A percentile compares a stretch with the other conserved stretches of the same genome.
These are phyloP conservation scores for Aaosphaeria pasadenensis DNA, from an alignment of 2,329 filamentous ascomycete genomes.

Conservation along the genomic window DNA sequence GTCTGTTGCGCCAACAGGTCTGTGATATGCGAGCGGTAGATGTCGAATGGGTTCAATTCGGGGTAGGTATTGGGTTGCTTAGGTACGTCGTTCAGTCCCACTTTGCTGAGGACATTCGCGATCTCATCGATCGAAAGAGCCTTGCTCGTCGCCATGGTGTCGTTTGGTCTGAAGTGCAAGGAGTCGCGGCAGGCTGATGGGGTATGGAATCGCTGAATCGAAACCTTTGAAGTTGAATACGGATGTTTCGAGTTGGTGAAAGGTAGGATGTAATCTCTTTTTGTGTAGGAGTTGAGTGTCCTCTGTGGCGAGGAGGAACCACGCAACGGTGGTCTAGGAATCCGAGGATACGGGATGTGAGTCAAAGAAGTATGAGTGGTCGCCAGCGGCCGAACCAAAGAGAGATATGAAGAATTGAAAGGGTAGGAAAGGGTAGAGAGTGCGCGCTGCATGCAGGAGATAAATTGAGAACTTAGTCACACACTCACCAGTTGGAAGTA, in stretches of 20 bases:
- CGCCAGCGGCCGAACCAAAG: slow-evolving; percentile 31
- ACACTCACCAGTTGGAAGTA: slow-evolving; percentile 3
- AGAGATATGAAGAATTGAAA: slow-evolving; percentile 17
- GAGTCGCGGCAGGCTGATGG: too few species aligned
- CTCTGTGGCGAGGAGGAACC: too few species aligned
- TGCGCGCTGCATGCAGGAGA: slow-evolving; percentile 22
- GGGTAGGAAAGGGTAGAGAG: slow-evolving; percentile 13
- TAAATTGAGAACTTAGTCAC: too few species aligned
- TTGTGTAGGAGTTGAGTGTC: slow-evolving; percentile 10
- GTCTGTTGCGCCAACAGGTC: slow-evolving; percentile 66
- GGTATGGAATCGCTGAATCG: too few species aligned
- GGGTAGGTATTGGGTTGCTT: slow-evolving; percentile 51
- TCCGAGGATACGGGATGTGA: slow-evolving; percentile 9
- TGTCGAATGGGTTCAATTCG: slow-evolving; percentile 70
- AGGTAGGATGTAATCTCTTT: slow-evolving; percentile 14
- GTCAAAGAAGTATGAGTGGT: slow-evolving; percentile 28
- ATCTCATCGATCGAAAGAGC: slow-evolving; percentile 35
- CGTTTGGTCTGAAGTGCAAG: too few species aligned
- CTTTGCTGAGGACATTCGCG: slow-evolving; percentile 30
- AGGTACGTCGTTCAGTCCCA: slow-evolving; percentile 39
- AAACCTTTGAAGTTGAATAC: too few species aligned
- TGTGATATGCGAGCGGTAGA: slow-evolving; percentile 76
- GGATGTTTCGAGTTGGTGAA: slow-evolving; percentile 23
- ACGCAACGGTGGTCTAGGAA: too few species aligned
- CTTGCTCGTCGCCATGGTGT: too few species aligned